Evolutionary conservation across 208 protist species (phyloP).

Genomic region (Strigomonas culicis): DNA sequence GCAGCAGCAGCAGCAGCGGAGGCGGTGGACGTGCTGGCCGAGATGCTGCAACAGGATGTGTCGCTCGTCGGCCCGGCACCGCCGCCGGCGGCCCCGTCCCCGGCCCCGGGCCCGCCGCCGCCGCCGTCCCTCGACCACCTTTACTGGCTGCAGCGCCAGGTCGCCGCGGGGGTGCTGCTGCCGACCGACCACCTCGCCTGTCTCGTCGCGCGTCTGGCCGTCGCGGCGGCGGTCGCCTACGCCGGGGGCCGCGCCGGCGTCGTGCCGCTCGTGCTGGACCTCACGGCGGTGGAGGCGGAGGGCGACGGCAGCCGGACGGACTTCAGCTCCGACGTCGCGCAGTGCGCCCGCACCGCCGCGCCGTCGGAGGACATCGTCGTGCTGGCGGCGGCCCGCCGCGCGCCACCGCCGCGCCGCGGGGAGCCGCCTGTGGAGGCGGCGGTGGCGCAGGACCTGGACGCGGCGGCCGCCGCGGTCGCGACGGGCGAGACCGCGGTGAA

Average conservation of each 20-base stretch:
- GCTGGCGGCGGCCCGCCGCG: constrained; percentile 13
- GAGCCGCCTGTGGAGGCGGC: too few species aligned
- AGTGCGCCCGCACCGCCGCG: constrained; percentile 13
- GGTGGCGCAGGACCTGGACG: not conserved
- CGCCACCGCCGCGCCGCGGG: not conserved
- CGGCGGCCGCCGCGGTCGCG: not conserved
- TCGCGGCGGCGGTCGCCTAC: constrained; percentile 20
- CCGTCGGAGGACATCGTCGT: not conserved
- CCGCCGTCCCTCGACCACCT: constrained; percentile 52
- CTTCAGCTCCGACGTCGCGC: constrained; percentile 30
- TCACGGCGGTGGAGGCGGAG: not conserved
- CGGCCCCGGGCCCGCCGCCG: not conserved
- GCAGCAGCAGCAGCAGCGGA: not conserved
- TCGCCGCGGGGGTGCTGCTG: constrained; percentile 48
- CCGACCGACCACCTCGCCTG: constrained; percentile 49
- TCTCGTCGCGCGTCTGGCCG: constrained; percentile 26
- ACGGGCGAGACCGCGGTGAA: not conserved
- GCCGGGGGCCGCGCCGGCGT: not conserved
- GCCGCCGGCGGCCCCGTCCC: not conserved
- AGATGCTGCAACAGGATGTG: not conserved
- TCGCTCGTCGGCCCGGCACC: not conserved
- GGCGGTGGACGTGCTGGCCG: not conserved
- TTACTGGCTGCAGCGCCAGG: constrained; percentile 81
- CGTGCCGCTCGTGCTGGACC: constrained; percentile 8
- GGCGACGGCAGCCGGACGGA: not conserved